Evolutionary conservation across 2,329 filamentous ascomycete genomes (phyloP), one percentile per base, ranked within the genome.

Genomic region (Botryotinia calthae): DNA sequence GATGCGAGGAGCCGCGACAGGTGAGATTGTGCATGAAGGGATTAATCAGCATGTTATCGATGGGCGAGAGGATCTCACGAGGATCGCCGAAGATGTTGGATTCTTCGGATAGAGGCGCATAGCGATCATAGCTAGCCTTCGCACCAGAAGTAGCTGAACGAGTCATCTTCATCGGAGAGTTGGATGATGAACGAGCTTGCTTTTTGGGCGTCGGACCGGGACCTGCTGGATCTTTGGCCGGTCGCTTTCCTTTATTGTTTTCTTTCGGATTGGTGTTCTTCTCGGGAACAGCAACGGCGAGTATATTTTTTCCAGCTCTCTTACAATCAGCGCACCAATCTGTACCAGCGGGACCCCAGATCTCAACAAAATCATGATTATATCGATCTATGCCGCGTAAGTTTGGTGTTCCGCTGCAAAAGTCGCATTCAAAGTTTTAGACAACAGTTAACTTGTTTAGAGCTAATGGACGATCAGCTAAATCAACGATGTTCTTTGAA

Each of bases 21-120:
- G 56, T 65, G 37, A 58, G 70, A n/a, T 72, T 72, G 22, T 65
- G 51, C 70, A 72, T 72, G 70, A 51, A 72, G 10, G 48, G 48
- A 6, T 54, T 67, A 22, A 72, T 72, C 16, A 44, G 12, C 14
- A 72, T 59, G 20, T 67, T 67, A 31, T 70, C 58, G 1, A 67
- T 67, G 2, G 34, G 12, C 10, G 65, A 67, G 48, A 31, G 28
- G 1, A 42, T 56, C 5, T 67, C 65, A 1, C 22, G 65, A 1
- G 65, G 65, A 9, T 67, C 65, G 12, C 65, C 48, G 14, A 67
- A 67, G 20, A 56, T 25, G 14, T 67, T 67, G 4, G 65, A 56
- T 42, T 40, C 48, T 7, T 67, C 65, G 1, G 34, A 56, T 4
- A 67, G 25, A 12, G 34, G 25, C 8, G 34, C 34, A n/a, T 56